Percentiles rank a stretch among this genome's conserved stretches.
These are phyloP conservation scores for Yamadazyma sp. DNA, from an alignment of 1,139 yeast species.

Conservation along the genomic window DNA sequence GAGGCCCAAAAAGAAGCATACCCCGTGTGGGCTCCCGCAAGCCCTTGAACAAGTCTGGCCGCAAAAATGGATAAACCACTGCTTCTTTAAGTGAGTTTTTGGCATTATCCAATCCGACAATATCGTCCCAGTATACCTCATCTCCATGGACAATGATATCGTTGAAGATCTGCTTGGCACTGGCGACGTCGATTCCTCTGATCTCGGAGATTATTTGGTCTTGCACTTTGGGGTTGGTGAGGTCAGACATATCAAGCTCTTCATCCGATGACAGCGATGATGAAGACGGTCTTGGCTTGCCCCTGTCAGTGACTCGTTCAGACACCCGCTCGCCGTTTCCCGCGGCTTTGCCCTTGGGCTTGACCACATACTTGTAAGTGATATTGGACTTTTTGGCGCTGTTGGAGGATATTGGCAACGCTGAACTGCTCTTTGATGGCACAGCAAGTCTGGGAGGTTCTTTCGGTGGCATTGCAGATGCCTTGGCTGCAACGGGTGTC, in stretches of 20 bases:
- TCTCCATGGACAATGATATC: constrained; percentile 95
- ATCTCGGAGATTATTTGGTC: constrained; percentile 40
- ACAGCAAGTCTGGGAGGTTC: not conserved
- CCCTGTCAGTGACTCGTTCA: too few relatives aligned
- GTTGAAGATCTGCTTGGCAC: constrained; percentile 69
- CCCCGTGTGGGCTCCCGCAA: constrained; percentile 95
- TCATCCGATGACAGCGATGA: constrained; percentile 19
- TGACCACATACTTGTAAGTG: constrained; percentile 28
- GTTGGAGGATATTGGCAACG: not conserved
- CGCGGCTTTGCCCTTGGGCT: too few relatives aligned
- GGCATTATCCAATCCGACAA: constrained; percentile 90
- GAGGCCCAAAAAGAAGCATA: constrained; percentile 95
- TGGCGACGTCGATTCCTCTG: constrained; percentile 41
- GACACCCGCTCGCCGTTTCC: too few relatives aligned
- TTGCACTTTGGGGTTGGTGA: constrained; percentile 67
- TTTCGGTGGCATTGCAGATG: not conserved
- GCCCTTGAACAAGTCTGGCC: constrained; percentile 92
- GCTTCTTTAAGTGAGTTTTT: constrained; percentile 91
- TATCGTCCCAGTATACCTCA: constrained; percentile 95
- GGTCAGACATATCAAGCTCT: constrained; percentile 17
- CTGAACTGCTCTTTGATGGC: not conserved
- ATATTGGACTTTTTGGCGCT: constrained; percentile 22
- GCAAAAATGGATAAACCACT: constrained; percentile 90
- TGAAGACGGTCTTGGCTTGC: not conserved
- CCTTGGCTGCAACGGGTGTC: constrained; percentile 4